Base-by-base conservation (phyloP, 228 moss, liverwort and hornwort species). In the Sphagnum fallax region DNA sequence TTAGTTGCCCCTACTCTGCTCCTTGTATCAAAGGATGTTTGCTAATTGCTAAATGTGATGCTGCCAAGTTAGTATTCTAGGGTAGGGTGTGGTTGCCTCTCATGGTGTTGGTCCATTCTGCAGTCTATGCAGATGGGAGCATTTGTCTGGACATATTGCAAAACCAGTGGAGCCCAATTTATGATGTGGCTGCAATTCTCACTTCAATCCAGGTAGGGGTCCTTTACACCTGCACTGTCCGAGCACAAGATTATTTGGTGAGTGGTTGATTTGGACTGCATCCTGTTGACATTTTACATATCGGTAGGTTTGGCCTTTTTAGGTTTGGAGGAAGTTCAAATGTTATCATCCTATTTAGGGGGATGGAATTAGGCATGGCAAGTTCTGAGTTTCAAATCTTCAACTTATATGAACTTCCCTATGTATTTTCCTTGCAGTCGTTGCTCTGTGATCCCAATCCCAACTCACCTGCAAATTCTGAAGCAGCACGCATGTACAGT, bases 101-200 rank as follows among this genome's bases (percentile, higher is more conserved):
- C 93, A 98, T 84, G 97, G 93, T 58, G 97, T 93, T 75, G 97
- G 97, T 48, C 32, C 32, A 32, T 32, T 32, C 32, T 32, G 9
- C 55, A 55, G 55, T 55, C 12, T 55, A 55, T 55, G 55, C 55
- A 12, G 55, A 55, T 55, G 55, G 55, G 55, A 98, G 98, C 73
- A 98, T 98, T 71, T 98, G 98, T 80, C 86, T 98, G 51, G 98
- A 98, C 72, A 98, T 98, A 71, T 75, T 98, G 50, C 98, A 98
- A 83, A 98, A 98, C 76, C 98, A 98, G 70, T 98, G 98, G 98
- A 98, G 98, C 70, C 98, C 98, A 18, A 98, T 98, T 60, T 98
- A 98, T 50, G 98, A 98, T 77, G 98, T 98, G 61, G 98, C 98
- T 75, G 98, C 98, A 12, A 98, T 98, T 62, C 92, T 98, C 68